Evolutionary conservation across 306 rosid genomes (phyloP), one percentile per base, ranked within the genome.

Genomic region (Heteromeles arbutifolia): DNA sequence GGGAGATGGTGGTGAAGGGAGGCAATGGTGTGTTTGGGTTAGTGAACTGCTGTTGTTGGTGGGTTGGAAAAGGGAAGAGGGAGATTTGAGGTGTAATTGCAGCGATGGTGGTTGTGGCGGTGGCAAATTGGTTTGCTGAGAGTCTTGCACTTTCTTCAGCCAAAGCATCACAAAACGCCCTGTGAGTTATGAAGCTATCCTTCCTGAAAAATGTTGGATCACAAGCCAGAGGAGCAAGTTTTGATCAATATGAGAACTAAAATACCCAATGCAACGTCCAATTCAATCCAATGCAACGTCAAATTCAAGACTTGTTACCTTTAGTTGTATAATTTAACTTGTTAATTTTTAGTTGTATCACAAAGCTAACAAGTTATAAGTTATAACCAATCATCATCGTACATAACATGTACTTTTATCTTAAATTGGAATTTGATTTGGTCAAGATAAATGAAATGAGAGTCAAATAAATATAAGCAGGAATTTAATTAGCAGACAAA

Each of bases 161-260:
- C 74, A 95, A 78, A 34, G 98, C 98, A 82, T 95, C 97, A 69
- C 99, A 96, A 67, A 92, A 96, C 54, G 99, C 99, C 84, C 98
- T 85, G 48, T 96, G 99, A 44, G 97, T 96, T 72, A 96, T 81
- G 90, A 92, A 92, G 86, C 97, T 90, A 82, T 96, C 99, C 83
- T 96, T 96, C 96, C 99, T 96, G 86, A 19, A 59, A 17, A 11
- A 11, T 11, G 9, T 32, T 26, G 39, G 67, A 32, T 70, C 34
- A 71, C 25, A 12, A n/a, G 11, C 7, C 28, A 50, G 14, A 24
- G 34, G 2, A 69, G 15, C 24, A 58, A 58, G 64, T 58, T 21
- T 10, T 24, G 18, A 57, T 58, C 8, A 1, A n/a, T 57, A 57
- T n/a, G 62, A 62, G 66, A 62, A 11, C 28, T 62, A 9, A 13